Evolutionary conservation across 805 yeast species (phyloP), one percentile per base, ranked within the genome.

Genomic region (Kuraishia ogatae): DNA sequence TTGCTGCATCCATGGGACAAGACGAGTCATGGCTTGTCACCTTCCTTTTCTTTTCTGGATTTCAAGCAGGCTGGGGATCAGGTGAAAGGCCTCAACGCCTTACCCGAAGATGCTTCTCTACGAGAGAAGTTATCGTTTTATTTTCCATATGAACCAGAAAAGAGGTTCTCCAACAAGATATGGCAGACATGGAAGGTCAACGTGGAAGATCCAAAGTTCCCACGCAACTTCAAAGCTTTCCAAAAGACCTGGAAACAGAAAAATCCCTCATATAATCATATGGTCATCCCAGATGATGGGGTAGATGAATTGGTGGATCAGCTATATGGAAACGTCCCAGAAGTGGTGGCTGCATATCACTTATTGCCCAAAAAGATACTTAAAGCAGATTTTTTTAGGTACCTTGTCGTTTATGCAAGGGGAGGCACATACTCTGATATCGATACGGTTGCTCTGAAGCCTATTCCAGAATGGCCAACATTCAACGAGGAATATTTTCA

Each of bases 141-240:
- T 61, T 88, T 82, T 65, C 96, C 97, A 0, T 93, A 92, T 70
- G 85, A 86, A 57, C 73, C 83, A 1, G 57, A 71, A 3, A 73
- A 78, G 35, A 80, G 81, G 29, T 81, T 91, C 56, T 96, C 97
- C 0, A 87, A 84, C 21, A 80, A 81, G 60, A 82, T 93, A 48
- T 93, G 97, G 97, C 98, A 93, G 70, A 84, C 97, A 1, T 93
- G 97, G 97, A 93, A 91, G 70, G 83, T 78, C 51, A 82, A 81
- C 19, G 63, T 78, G 51, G 74, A 75, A 48, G 85, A 85, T 59
- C 74, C 72, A 21, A 65, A 74, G 15, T 84, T 89, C 64, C 87
- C 89, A 21, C 63, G 74, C 11, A 66, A 69, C 35, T 85, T 82
- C 64, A 72, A 68, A 50, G 71, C 72, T 39, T 78, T 73, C 49